Evolutionary conservation across 768 basidiomycete genomes (phyloP).

Genomic region (Tulasnella sp.): DNA sequence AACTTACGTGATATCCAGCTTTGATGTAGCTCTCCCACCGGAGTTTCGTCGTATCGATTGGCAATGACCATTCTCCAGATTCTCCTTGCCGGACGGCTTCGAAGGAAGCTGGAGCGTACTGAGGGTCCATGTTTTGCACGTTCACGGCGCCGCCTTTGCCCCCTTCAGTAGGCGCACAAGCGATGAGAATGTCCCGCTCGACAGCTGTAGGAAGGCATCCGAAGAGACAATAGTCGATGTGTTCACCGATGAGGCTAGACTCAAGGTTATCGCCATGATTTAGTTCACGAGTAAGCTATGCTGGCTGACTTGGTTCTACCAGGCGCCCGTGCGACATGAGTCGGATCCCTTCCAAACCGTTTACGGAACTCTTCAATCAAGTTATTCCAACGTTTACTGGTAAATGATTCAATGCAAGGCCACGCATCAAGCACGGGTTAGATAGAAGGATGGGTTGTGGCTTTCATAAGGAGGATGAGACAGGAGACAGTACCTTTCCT

Average conservation of each 20-base stretch:
- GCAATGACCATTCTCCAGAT: slow-evolving; percentile 47
- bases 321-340: slow-evolving; percentile 64
- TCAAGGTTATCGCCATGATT: background rate
- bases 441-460: background rate
- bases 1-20: slow-evolving; percentile 66
- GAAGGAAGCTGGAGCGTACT: slow-evolving; percentile 51
- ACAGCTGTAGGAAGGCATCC: slow-evolving; percentile 79
- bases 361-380: slow-evolving; percentile 38
- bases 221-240: slow-evolving; percentile 75
- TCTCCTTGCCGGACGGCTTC: slow-evolving; percentile 35
- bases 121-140: slow-evolving; percentile 30
- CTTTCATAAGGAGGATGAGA: background rate
- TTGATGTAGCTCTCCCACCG: slow-evolving; percentile 86
- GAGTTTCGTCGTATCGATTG: slow-evolving; percentile 56
- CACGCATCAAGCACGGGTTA: background rate
- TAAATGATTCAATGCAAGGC: slow-evolving; percentile 26
- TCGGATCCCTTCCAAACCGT: slow-evolving; percentile 54
- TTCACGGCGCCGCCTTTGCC: slow-evolving; percentile 29
- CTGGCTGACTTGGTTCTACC: slow-evolving; percentile 62
- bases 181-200: slow-evolving; percentile 74
- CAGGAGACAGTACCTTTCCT: slow-evolving; percentile 33
- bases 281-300: background rate
- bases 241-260: slow-evolving; percentile 29
- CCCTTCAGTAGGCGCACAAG: slow-evolving; percentile 40
- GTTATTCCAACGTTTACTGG: background rate